A percentile compares a stretch with the other conserved stretches of the same genome.
Evolutionary conservation across 108 stramenopile species (phyloP).

Genomic region (Skeletonema marinoi): DNA sequence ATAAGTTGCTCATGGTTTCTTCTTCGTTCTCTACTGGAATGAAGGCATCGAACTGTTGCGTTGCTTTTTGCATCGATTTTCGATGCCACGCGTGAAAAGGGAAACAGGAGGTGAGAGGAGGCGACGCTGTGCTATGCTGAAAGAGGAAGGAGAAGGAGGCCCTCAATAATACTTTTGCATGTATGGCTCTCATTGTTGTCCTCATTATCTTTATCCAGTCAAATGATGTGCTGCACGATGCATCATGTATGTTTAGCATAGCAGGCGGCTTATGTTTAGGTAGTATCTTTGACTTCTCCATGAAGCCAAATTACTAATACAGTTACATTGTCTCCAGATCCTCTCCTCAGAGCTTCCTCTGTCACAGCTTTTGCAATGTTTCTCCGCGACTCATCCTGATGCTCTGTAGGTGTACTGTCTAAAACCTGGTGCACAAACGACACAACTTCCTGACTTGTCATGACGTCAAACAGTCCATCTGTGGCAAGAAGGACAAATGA

Average conservation of each 20-base stretch:
- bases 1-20: constrained; percentile 31
- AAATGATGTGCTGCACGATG: too few species aligned
- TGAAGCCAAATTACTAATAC: constrained; percentile 80
- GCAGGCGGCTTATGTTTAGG: background rate
- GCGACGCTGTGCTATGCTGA: too few species aligned
- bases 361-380: constrained; percentile 57
- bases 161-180: too few species aligned
- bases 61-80: too few species aligned
- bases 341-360: constrained; percentile 72
- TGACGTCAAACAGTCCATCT: constrained; percentile 95
- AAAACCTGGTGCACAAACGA: constrained; percentile 62
- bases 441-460: constrained; percentile 81
- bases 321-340: constrained; percentile 76
- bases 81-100: too few species aligned
- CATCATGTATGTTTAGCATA: background rate
- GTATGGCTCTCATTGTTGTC: too few species aligned
- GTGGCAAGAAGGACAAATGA: constrained; percentile 68
- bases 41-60: too few species aligned
- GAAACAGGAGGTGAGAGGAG: too few species aligned
- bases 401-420: constrained; percentile 13
- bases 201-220: too few species aligned
- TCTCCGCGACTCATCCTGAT: constrained; percentile 9
- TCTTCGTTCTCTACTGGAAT: background rate
- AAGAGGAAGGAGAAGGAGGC: too few species aligned
- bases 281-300: background rate